A percentile compares a stretch with the other conserved stretches of the same genome.
phyloP scores from a whole-genome alignment of 192 early-diverging fungal genomes.

The Diversispora epigaea region DNA sequence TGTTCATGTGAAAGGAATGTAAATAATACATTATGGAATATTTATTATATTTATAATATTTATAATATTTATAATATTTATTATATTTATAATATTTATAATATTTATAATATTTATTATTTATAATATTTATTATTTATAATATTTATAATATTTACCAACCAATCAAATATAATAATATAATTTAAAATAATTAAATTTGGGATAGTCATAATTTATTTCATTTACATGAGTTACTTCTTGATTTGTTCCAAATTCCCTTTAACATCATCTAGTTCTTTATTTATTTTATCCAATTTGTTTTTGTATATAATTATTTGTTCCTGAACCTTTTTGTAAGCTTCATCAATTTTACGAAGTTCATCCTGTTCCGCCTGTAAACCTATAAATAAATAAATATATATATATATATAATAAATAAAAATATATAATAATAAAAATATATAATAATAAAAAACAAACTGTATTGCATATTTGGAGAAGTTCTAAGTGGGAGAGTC shows the following conservation, averaged over 20 bases:
- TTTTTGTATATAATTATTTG: constrained; percentile 56
- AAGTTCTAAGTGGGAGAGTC: constrained; percentile 49
- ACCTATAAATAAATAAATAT: constrained; percentile 22
- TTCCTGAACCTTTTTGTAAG: constrained; percentile 56
- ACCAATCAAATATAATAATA: no score
- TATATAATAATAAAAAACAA: neutral
- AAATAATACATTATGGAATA: neutral
- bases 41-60: no score
- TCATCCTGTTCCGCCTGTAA: constrained; percentile 71
- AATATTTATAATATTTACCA: no score
- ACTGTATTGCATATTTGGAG: constrained; percentile 49
- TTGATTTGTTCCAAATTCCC: constrained; percentile 11
- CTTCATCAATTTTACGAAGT: constrained; percentile 59
- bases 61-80: no score
- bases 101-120: no score
- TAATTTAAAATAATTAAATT: no score
- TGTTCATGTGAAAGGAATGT: constrained; percentile 22
- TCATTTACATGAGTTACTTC: constrained; percentile 16
- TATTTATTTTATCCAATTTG: constrained; percentile 43
- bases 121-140: no score
- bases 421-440: constrained; percentile 5
- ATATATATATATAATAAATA: neutral
- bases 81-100: no score
- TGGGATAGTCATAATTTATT: no score
- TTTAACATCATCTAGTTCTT: constrained; percentile 47